Evolutionary conservation across 169 alveolate species (phyloP), one percentile per base, ranked within the genome.

Genomic region (Plasmodium chabaudi): DNA sequence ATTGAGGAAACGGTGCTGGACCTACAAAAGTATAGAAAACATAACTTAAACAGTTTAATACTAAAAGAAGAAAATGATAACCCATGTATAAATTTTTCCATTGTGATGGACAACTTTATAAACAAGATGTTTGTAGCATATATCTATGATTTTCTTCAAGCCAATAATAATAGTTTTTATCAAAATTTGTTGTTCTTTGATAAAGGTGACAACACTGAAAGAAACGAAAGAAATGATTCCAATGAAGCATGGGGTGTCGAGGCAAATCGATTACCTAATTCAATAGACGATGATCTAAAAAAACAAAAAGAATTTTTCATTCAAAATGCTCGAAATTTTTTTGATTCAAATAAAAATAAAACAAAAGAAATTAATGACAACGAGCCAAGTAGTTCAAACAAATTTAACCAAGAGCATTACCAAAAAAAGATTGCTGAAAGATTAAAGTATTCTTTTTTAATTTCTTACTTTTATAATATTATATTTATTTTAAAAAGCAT

Each of bases 151-250:
- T 86, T 86, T 69, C 72, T 86, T 17, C 73, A 70, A 72, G 44
- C 17, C 23, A 59, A 60, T 64, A 86, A 70, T 70, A 46, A 27
- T 44, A 42, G 23, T 12, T 86, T 86, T 69, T 68, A 57, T 56
- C 59, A 86, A 61, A 86, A 64, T 42, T 15, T 86, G 34, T 86
- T 86, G 70, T 86, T 86, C 23, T 86, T 69, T 70, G 72, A 69
- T 56, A 74, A 86, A n/a, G 27, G n/a, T 2, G 69, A 86, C 12
- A 53, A 27, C 17, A 39, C 44, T 21, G 75, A 15, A 55, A 63
- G 10, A 23, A 67, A 7, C 9, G 39, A 27, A 3, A 27, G 39
- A 34, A 34, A 34, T 34, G 42, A 34, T 34, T 34, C 42, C 4
- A 34, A 34, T 3, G 42, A 34, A 34, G 42, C 5, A 34, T 34